phyloP scores from a whole-genome alignment of 257 asterid genomes.

The Lycium barbarum region DNA sequence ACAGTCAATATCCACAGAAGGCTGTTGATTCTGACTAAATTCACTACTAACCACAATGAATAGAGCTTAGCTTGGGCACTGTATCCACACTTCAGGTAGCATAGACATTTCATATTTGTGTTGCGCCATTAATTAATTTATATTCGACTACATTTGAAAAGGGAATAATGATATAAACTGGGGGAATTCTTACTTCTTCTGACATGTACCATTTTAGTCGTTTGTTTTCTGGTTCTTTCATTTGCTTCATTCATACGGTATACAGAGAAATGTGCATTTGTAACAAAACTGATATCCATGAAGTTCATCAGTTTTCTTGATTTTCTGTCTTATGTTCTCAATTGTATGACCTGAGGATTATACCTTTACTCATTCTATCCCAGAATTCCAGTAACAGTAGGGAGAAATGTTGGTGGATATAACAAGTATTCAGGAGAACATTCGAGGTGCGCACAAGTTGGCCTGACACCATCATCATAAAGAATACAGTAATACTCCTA shows the following conservation, averaged over 20 bases:
- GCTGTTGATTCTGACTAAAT: background rate
- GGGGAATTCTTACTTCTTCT: background rate
- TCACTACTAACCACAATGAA: background rate
- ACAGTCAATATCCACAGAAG: background rate
- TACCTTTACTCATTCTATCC: background rate
- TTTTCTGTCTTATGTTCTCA: background rate
- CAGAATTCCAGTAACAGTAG: background rate
- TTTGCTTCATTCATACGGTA: background rate
- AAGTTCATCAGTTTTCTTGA: background rate
- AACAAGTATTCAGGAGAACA: too few species aligned
- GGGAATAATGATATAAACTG: background rate
- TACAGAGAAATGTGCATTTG: background rate
- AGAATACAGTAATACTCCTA: too few species aligned
- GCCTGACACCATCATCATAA: too few species aligned
- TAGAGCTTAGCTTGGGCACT: background rate
- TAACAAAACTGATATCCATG: background rate
- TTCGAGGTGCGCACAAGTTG: too few species aligned
- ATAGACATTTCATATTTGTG: background rate
- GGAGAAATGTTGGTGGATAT: background rate
- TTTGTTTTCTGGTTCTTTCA: background rate
- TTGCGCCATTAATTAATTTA: background rate
- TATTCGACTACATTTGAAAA: background rate
- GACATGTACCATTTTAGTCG: background rate
- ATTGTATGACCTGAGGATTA: background rate
- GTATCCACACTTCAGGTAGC: constrained; percentile 10